Percentiles rank a stretch among this genome's conserved stretches.
phyloP scores from a whole-genome alignment of 2,329 filamentous ascomycete species.

The Raffaelea ambrosiae region DNA sequence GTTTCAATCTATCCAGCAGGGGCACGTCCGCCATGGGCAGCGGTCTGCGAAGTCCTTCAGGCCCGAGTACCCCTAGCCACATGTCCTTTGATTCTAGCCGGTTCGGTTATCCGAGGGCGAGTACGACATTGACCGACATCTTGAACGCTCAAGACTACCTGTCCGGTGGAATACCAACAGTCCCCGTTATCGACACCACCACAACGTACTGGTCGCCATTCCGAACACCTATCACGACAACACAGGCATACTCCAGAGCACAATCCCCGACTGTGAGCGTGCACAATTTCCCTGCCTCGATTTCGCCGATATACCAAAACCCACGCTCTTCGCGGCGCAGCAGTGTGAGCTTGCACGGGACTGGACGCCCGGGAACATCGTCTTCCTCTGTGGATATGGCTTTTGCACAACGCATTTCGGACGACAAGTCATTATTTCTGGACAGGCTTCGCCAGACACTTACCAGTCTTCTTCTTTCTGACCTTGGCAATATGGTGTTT shows the following conservation, averaged over 20 bases:
- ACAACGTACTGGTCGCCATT: constrained; percentile 89
- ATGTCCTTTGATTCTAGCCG: constrained; percentile 61
- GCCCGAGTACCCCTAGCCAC: constrained; percentile 53
- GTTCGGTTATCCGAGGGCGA: constrained; percentile 49
- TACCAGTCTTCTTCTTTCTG: constrained; percentile 78
- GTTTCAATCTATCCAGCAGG: constrained; percentile 34
- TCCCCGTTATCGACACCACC: constrained; percentile 64
- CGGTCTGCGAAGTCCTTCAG: constrained; percentile 49
- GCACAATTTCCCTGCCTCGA: constrained; percentile 45
- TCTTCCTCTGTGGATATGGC: constrained; percentile 61
- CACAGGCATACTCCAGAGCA: constrained; percentile 45
- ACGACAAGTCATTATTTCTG: constrained; percentile 73
- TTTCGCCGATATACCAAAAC: constrained; percentile 34
- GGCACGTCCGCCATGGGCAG: constrained; percentile 39
- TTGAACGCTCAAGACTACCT: constrained; percentile 66
- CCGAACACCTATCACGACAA: constrained; percentile 56
- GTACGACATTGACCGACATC: constrained; percentile 53
- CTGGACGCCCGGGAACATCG: constrained; percentile 48
- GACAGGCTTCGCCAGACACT: constrained; percentile 69
- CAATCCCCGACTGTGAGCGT: constrained; percentile 56
- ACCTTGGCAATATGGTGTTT: constrained; percentile 80
- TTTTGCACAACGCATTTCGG: constrained; percentile 49
- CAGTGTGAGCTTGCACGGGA: neutral
- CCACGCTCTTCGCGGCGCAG: constrained; percentile 8
- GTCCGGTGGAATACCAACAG: constrained; percentile 52